phyloP scores from a whole-genome alignment of 176 grass and related monocot genomes.

The Otatea glauca region DNA sequence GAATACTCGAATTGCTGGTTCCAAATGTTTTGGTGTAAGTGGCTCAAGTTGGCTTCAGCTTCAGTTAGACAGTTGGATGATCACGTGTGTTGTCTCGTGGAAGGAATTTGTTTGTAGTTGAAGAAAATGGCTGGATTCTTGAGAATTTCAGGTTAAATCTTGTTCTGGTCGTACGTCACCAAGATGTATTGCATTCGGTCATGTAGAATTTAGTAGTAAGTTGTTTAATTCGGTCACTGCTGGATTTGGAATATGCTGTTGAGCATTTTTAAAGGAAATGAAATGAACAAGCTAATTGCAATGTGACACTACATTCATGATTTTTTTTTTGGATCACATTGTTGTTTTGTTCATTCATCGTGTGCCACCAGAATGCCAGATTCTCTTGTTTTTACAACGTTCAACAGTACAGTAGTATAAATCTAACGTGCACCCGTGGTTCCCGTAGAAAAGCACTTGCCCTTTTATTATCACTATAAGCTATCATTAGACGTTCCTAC shows the following conservation, averaged over 20 bases:
- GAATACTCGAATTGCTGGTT: neutral
- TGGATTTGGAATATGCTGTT: neutral
- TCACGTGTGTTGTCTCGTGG: constrained; percentile 13
- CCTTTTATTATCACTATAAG: too few relatives aligned
- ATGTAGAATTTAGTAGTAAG: neutral
- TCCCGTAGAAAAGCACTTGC: too few relatives aligned
- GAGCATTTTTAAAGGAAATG: constrained; percentile 22
- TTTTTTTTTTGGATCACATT: too few relatives aligned
- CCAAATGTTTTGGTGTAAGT: constrained; percentile 7
- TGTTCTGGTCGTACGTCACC: neutral
- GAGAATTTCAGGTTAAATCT: constrained; percentile 9
- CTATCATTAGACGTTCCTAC: too few relatives aligned
- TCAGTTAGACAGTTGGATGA: constrained; percentile 27
- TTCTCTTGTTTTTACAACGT: too few relatives aligned
- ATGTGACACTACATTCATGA: neutral
- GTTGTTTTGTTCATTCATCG: too few relatives aligned
- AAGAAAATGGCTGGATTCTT: constrained; percentile 1
- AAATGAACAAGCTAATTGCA: constrained; percentile 29
- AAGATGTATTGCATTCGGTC: constrained; percentile 1
- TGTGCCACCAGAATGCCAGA: too few relatives aligned
- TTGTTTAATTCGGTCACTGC: neutral
- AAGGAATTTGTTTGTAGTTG: constrained; percentile 20
- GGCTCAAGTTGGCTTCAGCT: constrained; percentile 24
- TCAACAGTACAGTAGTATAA: too few relatives aligned
- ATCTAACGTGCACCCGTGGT: too few relatives aligned